Conservation (phyloP, 78 protist genomes). For the Dictyostelium brefeldianum region DNA sequence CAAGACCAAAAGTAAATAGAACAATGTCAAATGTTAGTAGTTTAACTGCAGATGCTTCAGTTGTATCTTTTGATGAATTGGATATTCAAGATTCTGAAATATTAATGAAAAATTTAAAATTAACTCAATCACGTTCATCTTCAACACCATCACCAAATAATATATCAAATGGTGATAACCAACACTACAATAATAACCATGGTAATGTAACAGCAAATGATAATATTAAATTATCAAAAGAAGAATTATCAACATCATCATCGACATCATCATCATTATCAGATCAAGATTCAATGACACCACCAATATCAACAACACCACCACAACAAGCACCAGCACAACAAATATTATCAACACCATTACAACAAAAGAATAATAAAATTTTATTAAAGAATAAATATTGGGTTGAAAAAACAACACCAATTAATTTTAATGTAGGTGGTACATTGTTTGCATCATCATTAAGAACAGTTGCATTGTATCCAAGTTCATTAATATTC, state of each 20-base stretch:
- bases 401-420: constrained; percentile 29
- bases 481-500: constrained; percentile 21
- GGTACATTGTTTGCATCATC: constrained; percentile 62
- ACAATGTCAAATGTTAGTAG: constrained; percentile 17
- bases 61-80: constrained; percentile 7
- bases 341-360: neutral
- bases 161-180: neutral
- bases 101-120: neutral
- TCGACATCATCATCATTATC: neutral
- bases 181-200: neutral
- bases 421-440: constrained; percentile 74
- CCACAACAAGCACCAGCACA: neutral
- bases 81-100: neutral
- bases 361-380: neutral
- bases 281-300: neutral
- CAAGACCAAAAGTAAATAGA: neutral
- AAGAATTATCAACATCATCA: constrained; percentile 1
- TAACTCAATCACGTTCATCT: neutral
- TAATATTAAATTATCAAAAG: neutral
- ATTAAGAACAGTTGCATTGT: constrained; percentile 4
- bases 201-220: no score
- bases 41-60: neutral
- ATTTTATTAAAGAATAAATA: neutral
- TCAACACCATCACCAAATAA: neutral
- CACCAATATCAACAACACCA: neutral